A percentile compares a stretch with the other conserved stretches of the same genome.
Conservation (phyloP, 139 green algal species). For the Picochlorum sp. region DNA sequence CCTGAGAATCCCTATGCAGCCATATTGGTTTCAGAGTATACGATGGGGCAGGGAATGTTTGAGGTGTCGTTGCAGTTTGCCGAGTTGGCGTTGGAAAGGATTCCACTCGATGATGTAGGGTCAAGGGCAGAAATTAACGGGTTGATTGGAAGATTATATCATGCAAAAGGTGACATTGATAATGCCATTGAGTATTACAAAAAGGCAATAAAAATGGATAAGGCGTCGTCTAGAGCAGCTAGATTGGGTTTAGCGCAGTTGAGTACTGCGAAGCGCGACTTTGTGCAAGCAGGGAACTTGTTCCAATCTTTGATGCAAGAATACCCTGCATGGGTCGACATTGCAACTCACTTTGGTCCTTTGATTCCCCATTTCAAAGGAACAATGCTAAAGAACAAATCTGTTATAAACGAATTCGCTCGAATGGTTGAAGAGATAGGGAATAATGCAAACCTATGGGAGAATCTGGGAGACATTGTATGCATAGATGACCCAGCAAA, state of each 20-base stretch:
- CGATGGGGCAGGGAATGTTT: constrained; percentile 46
- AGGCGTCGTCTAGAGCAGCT: constrained; percentile 19
- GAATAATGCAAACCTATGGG: constrained; percentile 54
- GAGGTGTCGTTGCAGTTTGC: constrained; percentile 42
- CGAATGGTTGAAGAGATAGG: constrained; percentile 30
- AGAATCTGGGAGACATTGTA: constrained; percentile 73
- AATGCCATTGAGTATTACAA: constrained; percentile 26
- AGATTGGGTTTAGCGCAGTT: constrained; percentile 63
- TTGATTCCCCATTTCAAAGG: constrained; percentile 31
- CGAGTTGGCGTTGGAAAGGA: constrained; percentile 35
- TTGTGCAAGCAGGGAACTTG: constrained; percentile 50
- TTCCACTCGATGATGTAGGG: constrained; percentile 20
- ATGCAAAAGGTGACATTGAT: constrained; percentile 21
- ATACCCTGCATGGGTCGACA: constrained; percentile 53
- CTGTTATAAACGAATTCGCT: constrained; percentile 29
- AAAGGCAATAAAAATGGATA: constrained; percentile 44
- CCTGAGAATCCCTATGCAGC: constrained; percentile 48
- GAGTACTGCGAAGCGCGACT: constrained; percentile 39
- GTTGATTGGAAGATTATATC: constrained; percentile 45
- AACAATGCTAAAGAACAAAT: constrained; percentile 11
- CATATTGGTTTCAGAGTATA: constrained; percentile 59
- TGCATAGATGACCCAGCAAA: constrained; percentile 44
- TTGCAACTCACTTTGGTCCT: constrained; percentile 38
- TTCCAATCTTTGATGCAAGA: constrained; percentile 56
- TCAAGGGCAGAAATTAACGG: constrained; percentile 36